These are phyloP conservation scores for Acer campestre DNA, from an alignment of 345 rosid genomes.

Conservation along the genomic window DNA sequence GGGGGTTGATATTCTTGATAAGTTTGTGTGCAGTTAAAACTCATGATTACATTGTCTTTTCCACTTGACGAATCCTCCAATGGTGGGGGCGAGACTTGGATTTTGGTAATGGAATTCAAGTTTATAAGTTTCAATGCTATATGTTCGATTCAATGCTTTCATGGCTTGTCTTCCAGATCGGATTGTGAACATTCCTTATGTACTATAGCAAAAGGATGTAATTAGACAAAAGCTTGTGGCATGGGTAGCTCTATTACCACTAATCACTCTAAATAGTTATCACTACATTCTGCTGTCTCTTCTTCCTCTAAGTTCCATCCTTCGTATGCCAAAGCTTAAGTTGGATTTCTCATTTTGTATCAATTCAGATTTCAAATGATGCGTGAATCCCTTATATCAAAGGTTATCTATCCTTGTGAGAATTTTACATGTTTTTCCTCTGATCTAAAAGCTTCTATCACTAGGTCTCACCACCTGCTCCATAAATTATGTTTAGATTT, in stretches of 20 bases:
- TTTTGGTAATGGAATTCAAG: constrained; percentile 1
- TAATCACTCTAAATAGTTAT: not conserved
- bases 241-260: not conserved
- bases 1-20: not conserved
- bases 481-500: too few species aligned
- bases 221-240: not conserved
- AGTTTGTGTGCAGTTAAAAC: not conserved
- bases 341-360: too few species aligned
- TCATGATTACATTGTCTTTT: not conserved
- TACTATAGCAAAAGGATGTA: not conserved
- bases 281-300: not conserved
- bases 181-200: not conserved
- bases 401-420: too few species aligned
- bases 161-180: not conserved
- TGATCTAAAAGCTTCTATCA: too few species aligned
- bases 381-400: too few species aligned
- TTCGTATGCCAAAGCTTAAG: not conserved
- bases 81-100: not conserved
- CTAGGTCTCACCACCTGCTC: too few species aligned
- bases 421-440: too few species aligned
- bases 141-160: not conserved
- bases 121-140: not conserved
- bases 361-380: too few species aligned
- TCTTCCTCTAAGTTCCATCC: too few species aligned
- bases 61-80: not conserved